A percentile compares a stretch with the other conserved stretches of the same genome.
These are phyloP conservation scores for Solanum sitiens DNA, from an alignment of 257 asterid genomes.

Conservation along the genomic window DNA sequence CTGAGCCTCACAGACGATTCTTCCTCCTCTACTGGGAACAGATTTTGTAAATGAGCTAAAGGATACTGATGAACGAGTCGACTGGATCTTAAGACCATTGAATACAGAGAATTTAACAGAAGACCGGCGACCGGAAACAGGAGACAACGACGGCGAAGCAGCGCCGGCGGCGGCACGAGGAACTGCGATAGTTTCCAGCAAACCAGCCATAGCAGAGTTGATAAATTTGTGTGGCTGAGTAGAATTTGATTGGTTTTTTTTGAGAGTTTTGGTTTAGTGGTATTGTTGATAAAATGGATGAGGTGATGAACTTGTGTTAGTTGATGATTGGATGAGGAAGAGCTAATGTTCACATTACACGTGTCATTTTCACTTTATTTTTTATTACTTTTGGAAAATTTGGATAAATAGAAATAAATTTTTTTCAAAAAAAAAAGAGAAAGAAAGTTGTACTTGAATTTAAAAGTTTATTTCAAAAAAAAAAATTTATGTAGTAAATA, in stretches of 20 bases:
- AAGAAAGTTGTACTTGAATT: no score
- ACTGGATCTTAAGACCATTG: conserved; percentile 57
- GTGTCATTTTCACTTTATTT: not conserved
- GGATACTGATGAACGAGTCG: conserved; percentile 33
- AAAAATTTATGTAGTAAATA: no score
- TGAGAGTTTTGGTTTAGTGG: not conserved
- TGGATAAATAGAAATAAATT: no score
- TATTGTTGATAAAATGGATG: not conserved
- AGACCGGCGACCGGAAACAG: conserved; percentile 20
- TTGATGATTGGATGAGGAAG: conserved; percentile 14
- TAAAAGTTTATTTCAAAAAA: no score
- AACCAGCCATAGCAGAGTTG: conserved; percentile 45
- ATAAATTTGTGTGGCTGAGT: conserved; percentile 15
- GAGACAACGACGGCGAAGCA: conserved; percentile 33
- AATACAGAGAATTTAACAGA: conserved; percentile 44
- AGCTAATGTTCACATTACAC: not conserved
- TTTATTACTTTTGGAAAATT: no score
- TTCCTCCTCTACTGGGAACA: conserved; percentile 22
- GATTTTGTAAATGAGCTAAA: conserved; percentile 21
- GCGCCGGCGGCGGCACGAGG: conserved; percentile 65
- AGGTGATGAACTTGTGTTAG: not conserved
- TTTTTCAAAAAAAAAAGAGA: no score
- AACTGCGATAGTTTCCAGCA: conserved; percentile 52
- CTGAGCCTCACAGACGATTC: conserved; percentile 82
- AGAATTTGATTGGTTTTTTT: not conserved